Percentiles rank a stretch among this genome's conserved stretches.
These are phyloP conservation scores for Vigna reflexopilosa DNA, from an alignment of 306 rosid species.

Conservation along the genomic window DNA sequence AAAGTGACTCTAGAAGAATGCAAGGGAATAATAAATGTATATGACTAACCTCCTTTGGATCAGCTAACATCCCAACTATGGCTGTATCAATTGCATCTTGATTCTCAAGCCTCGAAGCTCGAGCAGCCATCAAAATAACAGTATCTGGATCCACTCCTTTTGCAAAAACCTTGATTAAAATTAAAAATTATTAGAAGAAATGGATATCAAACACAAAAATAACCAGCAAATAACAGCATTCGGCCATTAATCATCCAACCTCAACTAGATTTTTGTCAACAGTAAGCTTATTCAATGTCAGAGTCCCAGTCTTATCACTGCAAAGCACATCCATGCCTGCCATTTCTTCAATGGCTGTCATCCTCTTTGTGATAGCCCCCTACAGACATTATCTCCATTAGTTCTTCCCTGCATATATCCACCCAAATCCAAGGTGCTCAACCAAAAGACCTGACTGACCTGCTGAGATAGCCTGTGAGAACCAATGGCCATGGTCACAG, in stretches of 20 bases:
- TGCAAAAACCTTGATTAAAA: conserved; percentile 70
- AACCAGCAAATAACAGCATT: conserved; percentile 37
- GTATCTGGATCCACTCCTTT: conserved; percentile 94
- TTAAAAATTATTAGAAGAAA: conserved; percentile 34
- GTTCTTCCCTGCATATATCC: conserved; percentile 19
- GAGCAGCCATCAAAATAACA: conserved; percentile 96
- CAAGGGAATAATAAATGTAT: conserved; percentile 27
- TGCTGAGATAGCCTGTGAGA: conserved; percentile 96
- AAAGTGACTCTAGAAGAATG: background rate
- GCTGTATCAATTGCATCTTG: conserved; percentile 98
- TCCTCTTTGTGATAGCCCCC: conserved; percentile 99
- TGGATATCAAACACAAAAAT: conserved; percentile 8
- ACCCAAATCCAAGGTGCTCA: conserved; percentile 22
- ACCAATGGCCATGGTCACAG: conserved; percentile 99
- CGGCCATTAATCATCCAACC: conserved; percentile 55
- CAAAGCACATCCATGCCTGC: conserved; percentile 99
- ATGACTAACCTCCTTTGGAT: conserved; percentile 88
- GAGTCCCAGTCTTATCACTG: conserved; percentile 98
- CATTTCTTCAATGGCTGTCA: conserved; percentile 99
- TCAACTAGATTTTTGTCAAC: conserved; percentile 94
- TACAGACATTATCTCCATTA: conserved; percentile 51
- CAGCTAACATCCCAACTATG: conserved; percentile 96
- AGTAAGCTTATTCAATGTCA: conserved; percentile 86
- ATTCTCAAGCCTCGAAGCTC: conserved; percentile 92
- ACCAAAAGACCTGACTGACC: conserved; percentile 56